Conservation (phyloP, 495 filamentous ascomycete genomes). For the Staphylotrichum longicolle region DNA sequence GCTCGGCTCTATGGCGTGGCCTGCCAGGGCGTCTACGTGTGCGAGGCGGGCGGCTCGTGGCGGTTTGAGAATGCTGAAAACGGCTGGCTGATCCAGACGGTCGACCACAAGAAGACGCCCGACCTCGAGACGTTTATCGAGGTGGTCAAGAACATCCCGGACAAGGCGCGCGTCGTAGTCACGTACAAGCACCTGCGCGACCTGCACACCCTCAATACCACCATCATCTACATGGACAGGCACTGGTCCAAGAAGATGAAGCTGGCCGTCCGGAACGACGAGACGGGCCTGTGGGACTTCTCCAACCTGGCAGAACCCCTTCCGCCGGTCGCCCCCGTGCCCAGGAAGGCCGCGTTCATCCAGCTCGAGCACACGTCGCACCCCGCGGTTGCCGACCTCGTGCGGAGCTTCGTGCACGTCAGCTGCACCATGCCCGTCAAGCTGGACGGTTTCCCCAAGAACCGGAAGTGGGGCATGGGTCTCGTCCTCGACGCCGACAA, state of each 20-base stretch:
- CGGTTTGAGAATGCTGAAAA: conserved; percentile 85
- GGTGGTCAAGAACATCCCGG: conserved; percentile 84
- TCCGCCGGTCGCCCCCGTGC: conserved; percentile 66
- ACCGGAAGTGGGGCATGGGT: conserved; percentile 90
- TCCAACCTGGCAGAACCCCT: conserved; percentile 76
- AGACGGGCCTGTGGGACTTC: conserved; percentile 93
- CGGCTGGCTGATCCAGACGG: conserved; percentile 85
- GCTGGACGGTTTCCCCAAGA: conserved; percentile 91
- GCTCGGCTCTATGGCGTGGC: conserved; percentile 90
- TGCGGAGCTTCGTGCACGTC: conserved; percentile 92
- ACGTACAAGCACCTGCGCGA: conserved; percentile 95
- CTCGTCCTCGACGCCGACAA: conserved; percentile 94
- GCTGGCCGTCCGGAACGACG: conserved; percentile 86
- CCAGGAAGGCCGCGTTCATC: conserved; percentile 82
- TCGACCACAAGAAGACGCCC: conserved; percentile 86
- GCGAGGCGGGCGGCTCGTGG: conserved; percentile 93
- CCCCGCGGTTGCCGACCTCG: conserved; percentile 83
- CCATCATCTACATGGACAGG: conserved; percentile 86
- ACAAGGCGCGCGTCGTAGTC: conserved; percentile 85
- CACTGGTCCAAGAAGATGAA: conserved; percentile 96
- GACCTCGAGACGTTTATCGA: conserved; percentile 87
- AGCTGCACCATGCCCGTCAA: conserved; percentile 90
- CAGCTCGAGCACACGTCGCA: conserved; percentile 84
- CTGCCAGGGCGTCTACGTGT: conserved; percentile 88
- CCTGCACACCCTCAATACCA: conserved; percentile 89